Evolutionary conservation across 1,284 basidiomycete species (phyloP).

Genomic region (Leccinum cinnamomeum): DNA sequence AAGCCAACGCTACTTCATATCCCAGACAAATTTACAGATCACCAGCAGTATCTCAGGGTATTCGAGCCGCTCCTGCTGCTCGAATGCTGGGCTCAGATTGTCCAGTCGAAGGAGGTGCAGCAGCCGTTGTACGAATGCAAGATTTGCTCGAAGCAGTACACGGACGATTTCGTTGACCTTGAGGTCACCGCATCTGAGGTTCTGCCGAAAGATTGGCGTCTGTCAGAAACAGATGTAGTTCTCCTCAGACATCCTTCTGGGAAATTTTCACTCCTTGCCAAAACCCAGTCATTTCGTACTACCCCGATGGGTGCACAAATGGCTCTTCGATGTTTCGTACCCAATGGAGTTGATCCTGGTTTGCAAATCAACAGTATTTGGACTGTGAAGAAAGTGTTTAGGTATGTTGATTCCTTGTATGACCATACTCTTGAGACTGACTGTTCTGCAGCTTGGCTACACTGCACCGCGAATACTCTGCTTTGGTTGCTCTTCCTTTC

Average conservation of each 20-base stretch:
- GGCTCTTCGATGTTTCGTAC: constrained; percentile 49
- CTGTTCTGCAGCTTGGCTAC: constrained; percentile 74
- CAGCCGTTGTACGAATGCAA: constrained; percentile 56
- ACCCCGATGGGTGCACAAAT: constrained; percentile 52
- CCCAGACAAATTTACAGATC: constrained; percentile 66
- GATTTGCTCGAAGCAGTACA: constrained; percentile 62
- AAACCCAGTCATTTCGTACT: constrained; percentile 69
- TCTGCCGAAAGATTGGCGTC: constrained; percentile 67
- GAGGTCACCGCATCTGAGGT: constrained; percentile 60
- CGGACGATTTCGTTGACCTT: constrained; percentile 73
- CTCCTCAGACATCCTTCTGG: constrained; percentile 58
- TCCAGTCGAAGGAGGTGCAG: constrained; percentile 69
- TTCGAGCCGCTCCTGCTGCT: constrained; percentile 89
- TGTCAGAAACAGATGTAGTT: constrained; percentile 82
- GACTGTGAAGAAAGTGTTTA: constrained; percentile 80
- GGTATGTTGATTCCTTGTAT: constrained; percentile 47
- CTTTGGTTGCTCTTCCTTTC: constrained; percentile 80
- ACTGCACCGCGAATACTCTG: constrained; percentile 89
- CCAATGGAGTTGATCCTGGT: constrained; percentile 49
- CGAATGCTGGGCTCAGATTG: constrained; percentile 92
- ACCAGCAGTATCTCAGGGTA: constrained; percentile 69
- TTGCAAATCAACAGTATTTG: constrained; percentile 67
- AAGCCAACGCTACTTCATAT: constrained; percentile 45
- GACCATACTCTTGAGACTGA: constrained; percentile 3
- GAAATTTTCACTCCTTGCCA: constrained; percentile 65